A percentile compares a stretch with the other conserved stretches of the same genome.
Conservation (phyloP, 176 grass and related monocot species). For the Aechmea fasciata region DNA sequence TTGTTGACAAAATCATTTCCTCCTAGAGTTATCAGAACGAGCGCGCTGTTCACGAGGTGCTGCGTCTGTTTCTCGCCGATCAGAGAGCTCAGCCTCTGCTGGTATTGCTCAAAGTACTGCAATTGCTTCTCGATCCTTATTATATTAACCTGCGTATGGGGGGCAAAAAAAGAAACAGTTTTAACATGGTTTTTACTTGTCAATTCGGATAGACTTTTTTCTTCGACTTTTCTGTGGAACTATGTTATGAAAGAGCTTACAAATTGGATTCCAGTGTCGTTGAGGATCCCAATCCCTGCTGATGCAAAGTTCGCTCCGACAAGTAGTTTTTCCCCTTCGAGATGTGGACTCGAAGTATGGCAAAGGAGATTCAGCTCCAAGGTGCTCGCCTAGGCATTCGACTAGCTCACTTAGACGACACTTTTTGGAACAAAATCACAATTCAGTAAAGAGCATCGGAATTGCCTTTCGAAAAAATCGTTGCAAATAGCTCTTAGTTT, state of each 20-base stretch:
- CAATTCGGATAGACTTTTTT: neutral
- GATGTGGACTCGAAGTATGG: slow-evolving; percentile 50
- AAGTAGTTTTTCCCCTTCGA: slow-evolving; percentile 31
- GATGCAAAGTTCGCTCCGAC: slow-evolving; percentile 53
- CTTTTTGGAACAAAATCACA: neutral
- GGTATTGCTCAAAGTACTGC: slow-evolving; percentile 62
- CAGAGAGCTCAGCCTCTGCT: slow-evolving; percentile 29
- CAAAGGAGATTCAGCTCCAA: slow-evolving; percentile 33
- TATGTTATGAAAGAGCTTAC: slow-evolving; percentile 11
- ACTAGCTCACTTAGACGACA: neutral
- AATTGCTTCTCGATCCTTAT: slow-evolving; percentile 61
- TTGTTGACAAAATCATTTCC: slow-evolving; percentile 79
- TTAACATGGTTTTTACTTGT: neutral
- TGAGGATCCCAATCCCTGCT: slow-evolving; percentile 46
- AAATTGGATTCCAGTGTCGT: slow-evolving; percentile 52
- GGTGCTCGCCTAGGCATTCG: slow-evolving; percentile 24
- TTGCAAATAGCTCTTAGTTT: no score
- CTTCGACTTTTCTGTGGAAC: neutral
- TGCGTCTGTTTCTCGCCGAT: slow-evolving; percentile 15
- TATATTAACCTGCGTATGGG: slow-evolving; percentile 31
- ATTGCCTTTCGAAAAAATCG: no score
- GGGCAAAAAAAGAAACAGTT: neutral
- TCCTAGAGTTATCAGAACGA: slow-evolving; percentile 52
- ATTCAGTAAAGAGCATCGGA: neutral
- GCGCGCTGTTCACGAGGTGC: slow-evolving; percentile 28